phyloP scores from a whole-genome alignment of 345 rosid genomes.

The Sisymbrium irio region DNA sequence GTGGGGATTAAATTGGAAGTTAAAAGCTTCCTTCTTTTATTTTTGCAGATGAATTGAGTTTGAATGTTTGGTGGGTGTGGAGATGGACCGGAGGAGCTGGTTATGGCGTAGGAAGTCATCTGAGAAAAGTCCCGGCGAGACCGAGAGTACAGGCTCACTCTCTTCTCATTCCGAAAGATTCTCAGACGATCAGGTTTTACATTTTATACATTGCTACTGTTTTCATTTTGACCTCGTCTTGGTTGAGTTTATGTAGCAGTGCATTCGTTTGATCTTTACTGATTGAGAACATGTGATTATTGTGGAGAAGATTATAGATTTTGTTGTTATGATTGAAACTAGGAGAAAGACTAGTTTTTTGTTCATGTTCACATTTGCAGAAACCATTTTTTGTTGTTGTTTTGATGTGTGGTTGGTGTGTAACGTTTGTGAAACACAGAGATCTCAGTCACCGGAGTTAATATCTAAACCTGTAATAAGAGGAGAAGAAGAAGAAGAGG shows the following conservation, averaged over 20 bases:
- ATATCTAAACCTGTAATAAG: constrained; percentile 42
- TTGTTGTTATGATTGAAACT: too few species aligned
- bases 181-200: constrained; percentile 66
- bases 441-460: constrained; percentile 63
- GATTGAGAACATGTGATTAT: neutral
- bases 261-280: neutral
- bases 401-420: constrained; percentile 15
- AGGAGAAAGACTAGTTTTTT: neutral
- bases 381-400: neutral
- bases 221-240: neutral
- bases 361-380: neutral
- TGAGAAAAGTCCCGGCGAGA: constrained; percentile 64
- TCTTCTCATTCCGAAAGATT: constrained; percentile 67
- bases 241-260: neutral
- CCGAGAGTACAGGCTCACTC: constrained; percentile 63
- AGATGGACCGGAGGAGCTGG: constrained; percentile 71
- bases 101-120: constrained; percentile 72
- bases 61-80: constrained; percentile 29
- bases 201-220: neutral
- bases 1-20: constrained; percentile 18
- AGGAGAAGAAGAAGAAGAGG: constrained; percentile 50
- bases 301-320: neutral
- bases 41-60: constrained; percentile 16
- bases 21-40: neutral
- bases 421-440: constrained; percentile 25